Percentiles rank a stretch among this genome's conserved stretches.
These are phyloP conservation scores for Cryptococcus hybrid DNA, from an alignment of 1,284 basidiomycete genomes.

Conservation along the genomic window DNA sequence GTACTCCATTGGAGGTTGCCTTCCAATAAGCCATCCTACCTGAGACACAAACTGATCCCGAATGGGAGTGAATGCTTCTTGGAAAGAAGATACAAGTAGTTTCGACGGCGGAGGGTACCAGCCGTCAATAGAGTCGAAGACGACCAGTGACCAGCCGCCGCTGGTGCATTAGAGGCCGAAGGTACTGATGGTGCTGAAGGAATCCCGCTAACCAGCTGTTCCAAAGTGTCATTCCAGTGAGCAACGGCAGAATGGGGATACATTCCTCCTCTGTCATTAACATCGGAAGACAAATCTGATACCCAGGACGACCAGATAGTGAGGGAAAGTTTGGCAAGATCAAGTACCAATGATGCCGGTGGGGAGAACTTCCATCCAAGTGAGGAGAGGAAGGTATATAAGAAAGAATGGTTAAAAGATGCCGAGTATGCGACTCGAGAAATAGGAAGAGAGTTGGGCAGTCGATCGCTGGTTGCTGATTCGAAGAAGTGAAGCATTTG, in stretches of 20 bases:
- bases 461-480: conserved; percentile 11
- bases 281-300: conserved; percentile 26
- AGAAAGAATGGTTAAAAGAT: conserved; percentile 26
- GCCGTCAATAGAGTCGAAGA: neutral
- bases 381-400: conserved; percentile 25
- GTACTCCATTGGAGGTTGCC: neutral
- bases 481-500: conserved; percentile 29
- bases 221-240: conserved; percentile 34
- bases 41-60: conserved; percentile 29
- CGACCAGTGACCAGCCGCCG: neutral
- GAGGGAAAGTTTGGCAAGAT: conserved; percentile 34
- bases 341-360: conserved; percentile 14
- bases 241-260: conserved; percentile 33
- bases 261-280: conserved; percentile 45
- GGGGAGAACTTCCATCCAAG: conserved; percentile 1
- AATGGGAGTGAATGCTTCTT: conserved; percentile 28
- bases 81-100: conserved; percentile 26
- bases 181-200: neutral
- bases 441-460: conserved; percentile 34
- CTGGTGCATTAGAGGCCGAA: no score
- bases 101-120: neutral
- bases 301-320: conserved; percentile 37
- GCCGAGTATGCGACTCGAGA: conserved; percentile 28
- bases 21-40: conserved; percentile 42
- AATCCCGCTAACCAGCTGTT: conserved; percentile 12